A percentile compares a stretch with the other conserved stretches of the same genome.
Conservation (phyloP, 805 yeast genomes). For the Saturnispora sanitii region DNA sequence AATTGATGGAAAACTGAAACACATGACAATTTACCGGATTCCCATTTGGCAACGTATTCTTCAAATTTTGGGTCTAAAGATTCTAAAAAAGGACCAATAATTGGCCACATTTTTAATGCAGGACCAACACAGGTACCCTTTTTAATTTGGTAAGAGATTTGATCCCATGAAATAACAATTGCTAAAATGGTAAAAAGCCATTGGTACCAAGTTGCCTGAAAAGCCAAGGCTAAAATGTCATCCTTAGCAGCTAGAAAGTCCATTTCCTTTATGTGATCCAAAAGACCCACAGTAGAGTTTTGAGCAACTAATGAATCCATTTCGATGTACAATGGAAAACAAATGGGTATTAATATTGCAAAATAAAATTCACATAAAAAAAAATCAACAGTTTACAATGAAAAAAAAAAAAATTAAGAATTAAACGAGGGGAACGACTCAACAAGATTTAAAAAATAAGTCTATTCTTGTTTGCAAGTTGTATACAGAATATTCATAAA, state of each 20-base stretch:
- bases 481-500: not conserved
- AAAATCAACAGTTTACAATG: conserved; percentile 4
- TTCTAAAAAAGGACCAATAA: conserved; percentile 93
- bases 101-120: conserved; percentile 76
- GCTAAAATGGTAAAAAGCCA: conserved; percentile 37
- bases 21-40: conserved; percentile 87
- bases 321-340: not conserved
- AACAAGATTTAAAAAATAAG: not conserved
- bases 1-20: conserved; percentile 97
- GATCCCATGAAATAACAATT: conserved; percentile 53
- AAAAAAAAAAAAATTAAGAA: too few relatives aligned
- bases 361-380: conserved; percentile 8
- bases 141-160: conserved; percentile 62
- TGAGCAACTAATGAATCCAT: conserved; percentile 14
- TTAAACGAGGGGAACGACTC: conserved; percentile 12
- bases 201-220: conserved; percentile 41
- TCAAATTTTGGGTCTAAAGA: conserved; percentile 92
- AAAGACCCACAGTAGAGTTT: conserved; percentile 1
- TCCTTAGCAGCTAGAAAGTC: not conserved
- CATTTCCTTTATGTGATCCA: not conserved
- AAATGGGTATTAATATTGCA: conserved; percentile 1
- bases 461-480: not conserved
- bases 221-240: not conserved
- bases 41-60: conserved; percentile 89
- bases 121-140: conserved; percentile 95